Evolutionary conservation across 768 basidiomycete genomes (phyloP), one percentile per base, ranked within the genome.

Genomic region (Cystobasidiopsis lactophilus): DNA sequence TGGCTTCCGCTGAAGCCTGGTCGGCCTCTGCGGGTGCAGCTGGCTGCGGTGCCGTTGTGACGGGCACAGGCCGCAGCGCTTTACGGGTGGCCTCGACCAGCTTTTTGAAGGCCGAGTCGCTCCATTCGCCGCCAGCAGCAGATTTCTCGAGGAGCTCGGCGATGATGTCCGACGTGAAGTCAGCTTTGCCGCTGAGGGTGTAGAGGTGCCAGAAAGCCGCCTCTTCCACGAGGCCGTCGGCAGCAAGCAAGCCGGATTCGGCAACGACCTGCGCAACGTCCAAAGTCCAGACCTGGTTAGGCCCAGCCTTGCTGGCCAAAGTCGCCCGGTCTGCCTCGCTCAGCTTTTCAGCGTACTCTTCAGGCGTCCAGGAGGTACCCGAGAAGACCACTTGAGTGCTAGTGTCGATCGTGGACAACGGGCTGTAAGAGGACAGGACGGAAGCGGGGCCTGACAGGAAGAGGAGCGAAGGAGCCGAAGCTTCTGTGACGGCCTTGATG

Each of bases 131-230:
- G 49, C 54, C 50, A 3, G 61, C 38, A 16, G 59, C 46, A 41
- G 51, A 53, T 38, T 43, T 29, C 37, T 54, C 40, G 49, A 63
- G 56, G 50, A 61, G 52, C 46, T 51, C 29, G 50, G 55, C 53
- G 53, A 62, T 50, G 9, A 30, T 38, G 11, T 21, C 29, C 19
- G 21, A 19, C 24, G 58, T 57, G 53, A 53, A 55, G 44, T 52
- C 59, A 57, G 55, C 59, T 46, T 55, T 50, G 47, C 35, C 46
- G 50, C 51, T 41, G 19, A 56, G 52, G 40, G 59, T 66, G 67
- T 69, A 96, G 30, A 96, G 71, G 50, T 84, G 73, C 62, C 95
- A 67, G 71, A 95, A 84, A 0, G 82, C 80, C 27, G 89, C 70
- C 59, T 83, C 76, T 40, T 77, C 74, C 33, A 83, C 62, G 56